Conservation (phyloP, 169 alveolate species). For the Perkinsus chesapeaki region DNA sequence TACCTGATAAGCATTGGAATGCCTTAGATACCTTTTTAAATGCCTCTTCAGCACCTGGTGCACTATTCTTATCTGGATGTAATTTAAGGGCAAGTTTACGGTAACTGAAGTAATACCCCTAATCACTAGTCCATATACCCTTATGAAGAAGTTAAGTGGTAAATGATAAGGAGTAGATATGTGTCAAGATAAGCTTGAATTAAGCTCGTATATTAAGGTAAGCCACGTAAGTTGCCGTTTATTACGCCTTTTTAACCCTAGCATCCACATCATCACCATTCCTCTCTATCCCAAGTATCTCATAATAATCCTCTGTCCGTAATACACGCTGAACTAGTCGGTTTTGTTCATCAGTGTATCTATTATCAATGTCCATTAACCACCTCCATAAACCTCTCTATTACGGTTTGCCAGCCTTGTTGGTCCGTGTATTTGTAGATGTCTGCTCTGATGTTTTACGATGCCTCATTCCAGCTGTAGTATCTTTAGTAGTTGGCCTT, state of each 20-base stretch:
- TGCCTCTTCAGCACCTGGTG: conserved; percentile 90
- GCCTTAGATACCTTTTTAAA: conserved; percentile 84
- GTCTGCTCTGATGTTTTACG: background rate
- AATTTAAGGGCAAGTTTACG: conserved; percentile 74
- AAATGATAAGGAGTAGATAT: too few relatives aligned
- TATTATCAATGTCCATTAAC: background rate
- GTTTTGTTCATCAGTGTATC: conserved; percentile 46
- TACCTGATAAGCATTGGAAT: conserved; percentile 76
- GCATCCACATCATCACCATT: conserved; percentile 40
- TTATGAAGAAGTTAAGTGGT: too few relatives aligned
- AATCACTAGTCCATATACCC: background rate
- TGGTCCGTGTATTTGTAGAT: background rate
- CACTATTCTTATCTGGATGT: conserved; percentile 94
- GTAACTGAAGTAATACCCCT: background rate
- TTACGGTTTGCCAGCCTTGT: background rate
- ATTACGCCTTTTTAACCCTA: conserved; percentile 82
- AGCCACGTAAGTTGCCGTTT: conserved; percentile 44
- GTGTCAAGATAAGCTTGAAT: background rate
- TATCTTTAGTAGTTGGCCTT: background rate
- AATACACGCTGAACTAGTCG: conserved; percentile 59
- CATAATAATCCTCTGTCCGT: conserved; percentile 74
- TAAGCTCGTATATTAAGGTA: background rate
- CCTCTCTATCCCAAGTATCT: conserved; percentile 73
- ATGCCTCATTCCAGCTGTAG: background rate
- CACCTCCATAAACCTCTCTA: background rate